Percentiles rank a stretch among this genome's conserved stretches.
Conservation (phyloP, 306 rosid species). For the Citrullus amarus region DNA sequence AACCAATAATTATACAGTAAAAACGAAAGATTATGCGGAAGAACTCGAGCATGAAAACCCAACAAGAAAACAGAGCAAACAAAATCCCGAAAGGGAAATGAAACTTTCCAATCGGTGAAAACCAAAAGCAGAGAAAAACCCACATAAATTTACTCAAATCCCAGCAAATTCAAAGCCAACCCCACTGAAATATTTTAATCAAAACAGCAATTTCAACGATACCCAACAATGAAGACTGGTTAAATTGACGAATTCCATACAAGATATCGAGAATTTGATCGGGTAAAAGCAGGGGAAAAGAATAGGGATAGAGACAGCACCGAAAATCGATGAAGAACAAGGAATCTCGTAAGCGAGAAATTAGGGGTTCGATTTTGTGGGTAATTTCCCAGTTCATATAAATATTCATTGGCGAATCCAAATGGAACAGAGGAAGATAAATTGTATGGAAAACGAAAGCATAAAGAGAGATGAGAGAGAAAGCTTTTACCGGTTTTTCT, state of each 20-base stretch:
- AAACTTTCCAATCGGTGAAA: neutral
- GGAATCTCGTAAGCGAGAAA: neutral
- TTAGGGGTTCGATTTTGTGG: neutral
- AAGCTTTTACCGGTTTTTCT: conserved; percentile 12
- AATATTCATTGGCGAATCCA: neutral
- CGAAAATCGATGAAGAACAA: neutral
- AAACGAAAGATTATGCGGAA: neutral
- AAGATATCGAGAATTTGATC: neutral
- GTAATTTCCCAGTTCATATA: neutral
- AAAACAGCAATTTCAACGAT: conserved; percentile 8
- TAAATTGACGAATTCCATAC: conserved; percentile 9
- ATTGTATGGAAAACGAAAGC: neutral
- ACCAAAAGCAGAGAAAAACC: neutral
- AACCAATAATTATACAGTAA: neutral
- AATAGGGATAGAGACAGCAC: neutral
- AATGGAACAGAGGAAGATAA: neutral
- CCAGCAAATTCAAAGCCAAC: neutral
- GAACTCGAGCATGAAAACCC: neutral
- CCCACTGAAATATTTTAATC: neutral
- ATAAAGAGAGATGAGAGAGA: neutral
- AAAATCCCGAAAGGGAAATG: neutral
- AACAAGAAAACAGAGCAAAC: neutral
- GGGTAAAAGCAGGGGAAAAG: neutral
- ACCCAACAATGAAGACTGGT: conserved; percentile 9
- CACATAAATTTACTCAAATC: neutral